Evolutionary conservation across 192 early-diverging fungal genomes (phyloP), one percentile per base, ranked within the genome.

Genomic region (Allomyces javanicus): DNA sequence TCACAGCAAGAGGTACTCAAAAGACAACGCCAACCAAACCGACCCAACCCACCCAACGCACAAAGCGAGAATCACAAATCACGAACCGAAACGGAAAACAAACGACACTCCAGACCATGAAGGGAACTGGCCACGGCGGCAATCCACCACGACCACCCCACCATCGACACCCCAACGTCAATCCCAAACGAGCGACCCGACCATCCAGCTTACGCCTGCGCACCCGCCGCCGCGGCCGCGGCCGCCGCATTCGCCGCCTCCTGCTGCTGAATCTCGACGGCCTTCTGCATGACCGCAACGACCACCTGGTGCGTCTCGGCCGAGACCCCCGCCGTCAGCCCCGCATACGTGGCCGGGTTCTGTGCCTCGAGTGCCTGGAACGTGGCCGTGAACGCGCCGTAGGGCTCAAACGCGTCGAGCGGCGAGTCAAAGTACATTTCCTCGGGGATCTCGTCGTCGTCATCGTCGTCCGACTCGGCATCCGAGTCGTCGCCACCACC

Each of bases 341-440:
- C 50, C 2, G 12, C 17, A n/a, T 58, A 58, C 50, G 21, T 14
- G 9, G 50, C 17, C 50, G 50, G 50, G 50, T 58, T 58, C 50
- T 14, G 21, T n/a, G 50, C 50, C 50, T 58, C 17, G 50, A 58
- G 12, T n/a, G 12, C 50, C 17, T 14, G 12, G 63, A 90, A 84
- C 64, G 78, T 77, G 68, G 85, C 82, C 62, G 84, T 80, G 73
- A 91, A 85, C 64, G 77, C 75, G 40, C 86, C 70, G 72, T 89
- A 89, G 7, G 85, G 81, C 71, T 91, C 80, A 62, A 91, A 70
- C 62, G 82, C 76, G 71, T 91, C 89, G 65, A 91, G 73, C 24
- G 88, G 88, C 43, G 87, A 85, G 70, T 89, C 87, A 45, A 89
- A 86, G 25, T 83, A 75, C 24, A 86, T 79, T 70, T 89, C 87